Base-by-base conservation (phyloP, 345 rosid species). In the Triadica sebifera region DNA sequence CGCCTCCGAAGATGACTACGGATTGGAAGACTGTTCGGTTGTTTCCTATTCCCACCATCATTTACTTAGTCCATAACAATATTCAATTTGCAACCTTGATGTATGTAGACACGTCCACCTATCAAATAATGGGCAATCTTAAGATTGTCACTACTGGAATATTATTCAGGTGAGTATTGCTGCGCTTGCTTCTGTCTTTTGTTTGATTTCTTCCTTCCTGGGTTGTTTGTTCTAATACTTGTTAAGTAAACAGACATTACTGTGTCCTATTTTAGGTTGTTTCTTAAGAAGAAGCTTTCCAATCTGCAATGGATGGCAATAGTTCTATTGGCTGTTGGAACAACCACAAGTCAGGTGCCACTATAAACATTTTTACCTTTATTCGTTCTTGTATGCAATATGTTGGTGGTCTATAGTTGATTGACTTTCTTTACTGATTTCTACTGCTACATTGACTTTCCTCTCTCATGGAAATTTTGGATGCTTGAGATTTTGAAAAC, bases 121-220 rank as follows among this genome's bases (percentile, higher is more conserved):
- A 96, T 80, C 98, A 96, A 86, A 96, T 96, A 45, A 91, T 96
- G 98, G 98, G 99, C 6, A 96, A 96, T 85, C 79, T 96, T 77
- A 96, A 96, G 97, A 91, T 96, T 81, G 94, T 96, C 34, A 89
- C 98, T 52, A 93, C 99, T 49, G 98, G 88, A 50, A 80, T 95
- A 66, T 80, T 95, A 17, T 95, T 93, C 82, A 95, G 99, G 99
- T 95, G 41, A 22, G 6, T 64, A 9, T 8, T 39, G 11, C 12
- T 22, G 12, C 15, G 29, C 6, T 15, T 55, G 22, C 10, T 22
- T 57, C 1, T 9, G 37, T 20, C 34, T 57, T 57, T 57, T 22
- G 61, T 57, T 57, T 57, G 56, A 6, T 41, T 53, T 17, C 12
- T 22, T 57, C 34, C 61, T 57, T 55, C 4, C n/a, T 19, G 7